Percentiles rank a stretch among this genome's conserved stretches.
Conservation (phyloP, 768 basidiomycete species). For the Paxillus involutus region DNA sequence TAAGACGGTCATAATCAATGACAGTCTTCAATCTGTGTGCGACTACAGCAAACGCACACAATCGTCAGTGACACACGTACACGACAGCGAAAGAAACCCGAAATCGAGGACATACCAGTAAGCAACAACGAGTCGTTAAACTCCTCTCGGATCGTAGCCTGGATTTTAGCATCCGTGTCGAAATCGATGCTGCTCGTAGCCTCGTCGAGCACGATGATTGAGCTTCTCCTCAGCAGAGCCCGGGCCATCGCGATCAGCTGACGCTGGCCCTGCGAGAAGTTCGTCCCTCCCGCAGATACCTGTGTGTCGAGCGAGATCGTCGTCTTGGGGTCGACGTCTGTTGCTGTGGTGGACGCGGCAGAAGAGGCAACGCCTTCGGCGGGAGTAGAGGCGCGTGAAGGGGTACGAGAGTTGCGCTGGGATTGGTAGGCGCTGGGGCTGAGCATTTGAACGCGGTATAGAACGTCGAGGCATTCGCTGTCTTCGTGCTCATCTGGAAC, state of each 20-base stretch:
- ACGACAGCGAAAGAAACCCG: neutral
- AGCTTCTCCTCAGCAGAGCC: conserved; percentile 67
- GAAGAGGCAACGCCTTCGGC: conserved; percentile 41
- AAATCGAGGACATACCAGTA: conserved; percentile 49
- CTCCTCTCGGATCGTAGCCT: conserved; percentile 82
- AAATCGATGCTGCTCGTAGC: conserved; percentile 88
- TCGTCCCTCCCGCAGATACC: conserved; percentile 82
- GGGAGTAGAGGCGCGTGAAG: conserved; percentile 46
- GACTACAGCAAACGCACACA: conserved; percentile 27
- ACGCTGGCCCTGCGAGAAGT: conserved; percentile 91
- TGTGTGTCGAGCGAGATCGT: conserved; percentile 70
- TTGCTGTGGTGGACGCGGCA: conserved; percentile 39
- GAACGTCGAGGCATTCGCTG: conserved; percentile 74
- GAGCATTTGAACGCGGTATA: conserved; percentile 80
- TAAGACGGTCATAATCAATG: conserved; percentile 77
- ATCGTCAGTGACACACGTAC: neutral
- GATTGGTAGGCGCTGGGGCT: conserved; percentile 48
- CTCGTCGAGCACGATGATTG: conserved; percentile 79
- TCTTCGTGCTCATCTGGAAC: conserved; percentile 71
- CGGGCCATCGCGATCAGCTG: conserved; percentile 88
- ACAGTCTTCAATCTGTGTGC: conserved; percentile 77
- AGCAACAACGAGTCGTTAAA: conserved; percentile 74
- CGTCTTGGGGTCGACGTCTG: conserved; percentile 56
- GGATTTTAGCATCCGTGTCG: conserved; percentile 88
- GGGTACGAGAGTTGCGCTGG: conserved; percentile 48